Base-by-base conservation (phyloP, 1,284 basidiomycete species). In the Mrakiaceae sp. region DNA sequence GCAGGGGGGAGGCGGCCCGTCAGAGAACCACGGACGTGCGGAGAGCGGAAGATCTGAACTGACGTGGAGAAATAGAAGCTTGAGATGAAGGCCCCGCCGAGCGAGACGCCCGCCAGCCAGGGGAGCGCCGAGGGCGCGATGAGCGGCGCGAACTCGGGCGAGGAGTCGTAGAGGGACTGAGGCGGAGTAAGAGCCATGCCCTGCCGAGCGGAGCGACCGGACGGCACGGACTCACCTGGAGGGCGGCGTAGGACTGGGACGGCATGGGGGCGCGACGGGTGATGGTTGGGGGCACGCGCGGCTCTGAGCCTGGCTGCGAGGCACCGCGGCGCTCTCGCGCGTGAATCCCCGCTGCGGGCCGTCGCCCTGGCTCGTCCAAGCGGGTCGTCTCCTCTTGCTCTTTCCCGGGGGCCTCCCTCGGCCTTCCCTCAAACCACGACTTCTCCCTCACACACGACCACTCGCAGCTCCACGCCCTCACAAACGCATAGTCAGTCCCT, bases 41-140 rank as follows among this genome's bases (percentile, higher is more conserved):
- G 4, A 40, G 16, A 51, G 48, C 47, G 46, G 8, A 43, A 46
- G 42, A 40, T 40, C 4, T 47, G 12, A 5, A 75, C 79, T 72
- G 74, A 91, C 91, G 88, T 93, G 66, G 90, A 86, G 75, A 90
- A 90, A 79, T 91, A 89, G 79, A 94, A 94, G 0, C 86, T 82
- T 59, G 93, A 82, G 27, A 74, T 81, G 72, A 95, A 93, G 2
- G 90, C 90, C 40, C 82, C 76, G 1, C 82, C 72, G 64, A 94
- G 82, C 69, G 87, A 81, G 69, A 87, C 61, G 72, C 88, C 81
- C 6, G 91, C 87, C 71, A 93, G 77, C 72, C 81, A 83, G 5
- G 88, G 87, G 47, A 94, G 80, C 42, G 85, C 71, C 0, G 77
- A 74, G 49, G 84, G 82, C 16, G 88, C 79, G 66, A 93, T 74